phyloP scores from a whole-genome alignment of 106 monocot genomes.

The Alisma plantagoaquatica region DNA sequence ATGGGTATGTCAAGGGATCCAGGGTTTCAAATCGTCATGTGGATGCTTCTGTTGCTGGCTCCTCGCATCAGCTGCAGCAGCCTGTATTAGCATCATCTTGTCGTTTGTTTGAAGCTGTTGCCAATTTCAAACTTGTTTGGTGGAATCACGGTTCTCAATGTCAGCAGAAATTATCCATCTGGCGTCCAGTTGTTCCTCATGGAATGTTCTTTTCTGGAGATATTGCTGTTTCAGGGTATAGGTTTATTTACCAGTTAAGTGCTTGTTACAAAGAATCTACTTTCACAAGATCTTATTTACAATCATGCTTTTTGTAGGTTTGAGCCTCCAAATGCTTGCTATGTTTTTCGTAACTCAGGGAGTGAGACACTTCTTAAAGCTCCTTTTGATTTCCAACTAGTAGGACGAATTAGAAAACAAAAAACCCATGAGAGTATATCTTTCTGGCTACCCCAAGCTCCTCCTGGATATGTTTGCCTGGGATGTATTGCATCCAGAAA shows the following conservation, averaged over 20 bases:
- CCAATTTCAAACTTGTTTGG: constrained; percentile 83
- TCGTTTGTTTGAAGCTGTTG: constrained; percentile 58
- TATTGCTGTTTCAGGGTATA: constrained; percentile 82
- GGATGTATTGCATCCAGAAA: constrained; percentile 86
- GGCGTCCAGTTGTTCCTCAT: constrained; percentile 74
- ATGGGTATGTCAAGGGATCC: too few relatives aligned
- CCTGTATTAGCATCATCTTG: constrained; percentile 32
- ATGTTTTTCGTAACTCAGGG: constrained; percentile 52
- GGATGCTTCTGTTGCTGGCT: neutral
- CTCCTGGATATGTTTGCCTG: constrained; percentile 81
- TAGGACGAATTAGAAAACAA: constrained; percentile 63
- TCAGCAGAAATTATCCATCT: constrained; percentile 70
- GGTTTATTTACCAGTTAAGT: too few relatives aligned
- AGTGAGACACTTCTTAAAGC: constrained; percentile 51
- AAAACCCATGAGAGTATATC: constrained; percentile 47
- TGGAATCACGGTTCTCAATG: constrained; percentile 65
- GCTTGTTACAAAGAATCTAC: too few relatives aligned
- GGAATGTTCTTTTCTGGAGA: constrained; percentile 92
- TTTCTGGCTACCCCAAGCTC: constrained; percentile 87
- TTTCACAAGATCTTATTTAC: too few relatives aligned
- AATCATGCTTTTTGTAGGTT: constrained; percentile 43
- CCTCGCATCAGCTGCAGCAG: constrained; percentile 36
- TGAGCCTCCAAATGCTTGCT: constrained; percentile 78
- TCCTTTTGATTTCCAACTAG: constrained; percentile 66
- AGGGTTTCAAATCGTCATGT: constrained; percentile 12